These are phyloP conservation scores for Rubus parviflorus DNA, from an alignment of 306 rosid genomes.

Conservation along the genomic window DNA sequence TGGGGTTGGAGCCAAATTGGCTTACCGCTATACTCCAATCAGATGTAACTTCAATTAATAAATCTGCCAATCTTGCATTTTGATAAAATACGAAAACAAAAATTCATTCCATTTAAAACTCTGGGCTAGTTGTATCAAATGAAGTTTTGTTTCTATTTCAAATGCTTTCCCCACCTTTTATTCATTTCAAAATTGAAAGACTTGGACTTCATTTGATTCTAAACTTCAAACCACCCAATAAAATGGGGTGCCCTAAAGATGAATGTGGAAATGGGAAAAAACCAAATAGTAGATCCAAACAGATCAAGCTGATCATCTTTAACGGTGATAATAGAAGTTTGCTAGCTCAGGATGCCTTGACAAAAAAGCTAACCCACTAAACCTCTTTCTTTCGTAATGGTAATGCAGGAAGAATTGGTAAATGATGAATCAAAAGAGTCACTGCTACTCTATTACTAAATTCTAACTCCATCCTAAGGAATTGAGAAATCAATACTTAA, in stretches of 20 bases:
- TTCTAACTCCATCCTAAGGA: not conserved
- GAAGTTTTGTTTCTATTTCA: not conserved
- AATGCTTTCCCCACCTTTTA: not conserved
- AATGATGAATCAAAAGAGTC: constrained; percentile 14
- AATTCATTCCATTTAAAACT: not conserved
- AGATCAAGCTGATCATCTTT: not conserved
- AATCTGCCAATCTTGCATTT: not conserved
- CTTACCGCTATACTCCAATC: too few species aligned
- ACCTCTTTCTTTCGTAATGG: not conserved
- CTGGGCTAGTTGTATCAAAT: not conserved
- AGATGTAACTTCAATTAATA: not conserved
- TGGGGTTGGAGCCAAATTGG: too few species aligned
- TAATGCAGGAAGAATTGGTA: not conserved
- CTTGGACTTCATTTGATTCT: not conserved
- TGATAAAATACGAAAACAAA: not conserved
- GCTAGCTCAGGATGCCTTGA: constrained; percentile 1
- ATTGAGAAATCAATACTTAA: not conserved
- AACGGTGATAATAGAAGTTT: not conserved
- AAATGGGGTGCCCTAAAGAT: too few species aligned
- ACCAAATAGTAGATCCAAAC: not conserved
- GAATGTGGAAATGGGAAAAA: not conserved
- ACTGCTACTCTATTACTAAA: not conserved
- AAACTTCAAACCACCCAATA: too few species aligned
- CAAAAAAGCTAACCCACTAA: not conserved
- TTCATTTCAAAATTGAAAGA: not conserved